A percentile compares a stretch with the other conserved stretches of the same genome.
phyloP scores from a whole-genome alignment of 2,329 filamentous ascomycete genomes.

The Coniochaeta sp. region DNA sequence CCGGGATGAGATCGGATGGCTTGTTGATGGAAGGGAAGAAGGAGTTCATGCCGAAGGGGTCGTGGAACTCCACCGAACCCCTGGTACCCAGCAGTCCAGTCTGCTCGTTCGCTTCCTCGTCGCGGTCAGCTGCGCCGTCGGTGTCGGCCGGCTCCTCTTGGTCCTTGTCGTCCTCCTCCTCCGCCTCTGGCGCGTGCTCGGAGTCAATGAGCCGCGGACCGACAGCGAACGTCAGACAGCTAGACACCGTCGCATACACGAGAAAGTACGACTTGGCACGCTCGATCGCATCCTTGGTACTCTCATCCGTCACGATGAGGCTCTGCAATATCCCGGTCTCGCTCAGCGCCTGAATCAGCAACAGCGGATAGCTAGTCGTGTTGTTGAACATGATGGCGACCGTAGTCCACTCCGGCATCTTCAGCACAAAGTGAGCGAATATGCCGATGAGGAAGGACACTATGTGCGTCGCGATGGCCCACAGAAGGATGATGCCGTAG shows the following conservation, averaged over 20 bases:
- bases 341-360: conserved; percentile 33
- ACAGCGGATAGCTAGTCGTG: conserved; percentile 36
- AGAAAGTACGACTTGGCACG: conserved; percentile 59
- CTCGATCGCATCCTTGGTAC: conserved; percentile 38
- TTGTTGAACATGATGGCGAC: conserved; percentile 41
- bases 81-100: conserved; percentile 36
- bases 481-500: conserved; percentile 30
- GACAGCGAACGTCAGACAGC: conserved; percentile 56
- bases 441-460: conserved; percentile 32
- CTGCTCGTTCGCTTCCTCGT: conserved; percentile 29
- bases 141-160: conserved; percentile 15
- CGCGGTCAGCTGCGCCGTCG: conserved; percentile 12
- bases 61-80: conserved; percentile 5
- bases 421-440: conserved; percentile 24
- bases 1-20: not conserved
- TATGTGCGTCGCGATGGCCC: conserved; percentile 31
- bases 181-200: conserved; percentile 25
- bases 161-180: conserved; percentile 5
- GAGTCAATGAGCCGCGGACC: conserved; percentile 50
- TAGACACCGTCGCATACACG: conserved; percentile 56
- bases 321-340: conserved; percentile 47
- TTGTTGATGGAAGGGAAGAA: conserved; percentile 22
- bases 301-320: conserved; percentile 34
- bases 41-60: conserved; percentile 9
- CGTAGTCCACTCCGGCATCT: conserved; percentile 36